These are phyloP conservation scores for Termitomyces titanicus DNA, from an alignment of 768 basidiomycete genomes.

Conservation along the genomic window DNA sequence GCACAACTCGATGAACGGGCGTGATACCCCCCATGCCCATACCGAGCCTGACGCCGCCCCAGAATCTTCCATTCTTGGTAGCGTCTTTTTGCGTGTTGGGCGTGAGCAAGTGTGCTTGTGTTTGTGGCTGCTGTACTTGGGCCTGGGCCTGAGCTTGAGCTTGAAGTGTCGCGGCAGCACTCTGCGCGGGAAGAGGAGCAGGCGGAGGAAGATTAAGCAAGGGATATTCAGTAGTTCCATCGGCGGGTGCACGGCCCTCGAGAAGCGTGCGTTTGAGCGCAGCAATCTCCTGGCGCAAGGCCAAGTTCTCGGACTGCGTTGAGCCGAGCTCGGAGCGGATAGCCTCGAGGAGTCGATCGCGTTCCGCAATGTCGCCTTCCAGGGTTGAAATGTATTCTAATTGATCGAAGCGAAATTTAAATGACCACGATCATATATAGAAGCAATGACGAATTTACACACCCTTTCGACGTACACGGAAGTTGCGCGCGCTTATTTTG, in stretches of 20 bases:
- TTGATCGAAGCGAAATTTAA: constrained; percentile 5
- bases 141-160: constrained; percentile 14
- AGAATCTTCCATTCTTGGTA: constrained; percentile 54
- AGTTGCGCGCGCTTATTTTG: constrained; percentile 95
- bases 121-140: constrained; percentile 14
- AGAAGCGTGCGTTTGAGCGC: constrained; percentile 73
- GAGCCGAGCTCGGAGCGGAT: constrained; percentile 82
- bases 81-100: constrained; percentile 79
- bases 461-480: constrained; percentile 94
- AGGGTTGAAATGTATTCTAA: constrained; percentile 92
- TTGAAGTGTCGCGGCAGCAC: constrained; percentile 31
- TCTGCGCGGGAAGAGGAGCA: constrained; percentile 39
- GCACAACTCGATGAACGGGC: constrained; percentile 79
- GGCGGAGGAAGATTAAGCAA: constrained; percentile 47
- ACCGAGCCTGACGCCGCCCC: constrained; percentile 63
- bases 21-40: constrained; percentile 61
- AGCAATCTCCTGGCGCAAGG: constrained; percentile 73
- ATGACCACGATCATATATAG: constrained; percentile 8
- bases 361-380: constrained; percentile 89
- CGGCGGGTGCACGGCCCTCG: constrained; percentile 49
- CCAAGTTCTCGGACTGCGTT: constrained; percentile 77
- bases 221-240: constrained; percentile 17
- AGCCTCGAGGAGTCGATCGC: constrained; percentile 86
- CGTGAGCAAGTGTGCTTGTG: constrained; percentile 33
- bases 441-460: constrained; percentile 16